Evolutionary conservation across 139 green algal species (phyloP).

Genomic region (Coccomyxa sp.): DNA sequence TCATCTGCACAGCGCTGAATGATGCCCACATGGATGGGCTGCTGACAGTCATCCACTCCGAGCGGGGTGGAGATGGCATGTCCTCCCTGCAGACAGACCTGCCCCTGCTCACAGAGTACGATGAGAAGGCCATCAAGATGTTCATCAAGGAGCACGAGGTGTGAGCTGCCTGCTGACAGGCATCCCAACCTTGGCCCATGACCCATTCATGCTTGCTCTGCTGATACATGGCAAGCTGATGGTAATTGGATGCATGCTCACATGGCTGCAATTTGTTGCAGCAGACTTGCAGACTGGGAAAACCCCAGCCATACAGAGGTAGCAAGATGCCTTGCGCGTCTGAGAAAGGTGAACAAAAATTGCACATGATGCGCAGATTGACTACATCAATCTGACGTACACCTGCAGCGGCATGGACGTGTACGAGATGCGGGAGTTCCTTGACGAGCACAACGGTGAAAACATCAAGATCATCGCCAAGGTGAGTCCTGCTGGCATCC

Average conservation of each 20-base stretch:
- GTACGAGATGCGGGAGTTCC: conserved; percentile 23
- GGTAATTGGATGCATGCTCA: background rate
- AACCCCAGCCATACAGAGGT: too few species aligned
- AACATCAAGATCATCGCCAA: conserved; percentile 80
- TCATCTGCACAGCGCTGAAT: conserved; percentile 67
- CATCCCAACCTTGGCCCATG: conserved; percentile 31
- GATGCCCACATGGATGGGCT: conserved; percentile 65
- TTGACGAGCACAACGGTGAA: conserved; percentile 44
- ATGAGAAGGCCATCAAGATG: conserved; percentile 31
- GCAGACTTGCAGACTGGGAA: too few species aligned
- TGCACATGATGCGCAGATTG: background rate
- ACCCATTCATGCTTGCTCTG: background rate
- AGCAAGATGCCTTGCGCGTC: too few species aligned
- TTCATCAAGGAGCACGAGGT: conserved; percentile 20
- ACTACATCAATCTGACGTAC: conserved; percentile 32
- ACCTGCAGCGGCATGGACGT: conserved; percentile 31
- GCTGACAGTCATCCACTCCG: conserved; percentile 66
- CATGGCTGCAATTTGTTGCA: background rate
- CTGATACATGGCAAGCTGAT: background rate
- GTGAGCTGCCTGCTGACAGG: conserved; percentile 12
- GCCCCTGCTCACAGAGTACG: conserved; percentile 41
- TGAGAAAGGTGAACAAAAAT: too few species aligned
- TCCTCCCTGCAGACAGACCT: conserved; percentile 55
- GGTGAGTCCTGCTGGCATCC: conserved; percentile 32
- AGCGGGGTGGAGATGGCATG: conserved; percentile 33